These are phyloP conservation scores for Dactylellina cionopaga DNA, from an alignment of 2,329 filamentous ascomycete genomes.

Conservation along the genomic window DNA sequence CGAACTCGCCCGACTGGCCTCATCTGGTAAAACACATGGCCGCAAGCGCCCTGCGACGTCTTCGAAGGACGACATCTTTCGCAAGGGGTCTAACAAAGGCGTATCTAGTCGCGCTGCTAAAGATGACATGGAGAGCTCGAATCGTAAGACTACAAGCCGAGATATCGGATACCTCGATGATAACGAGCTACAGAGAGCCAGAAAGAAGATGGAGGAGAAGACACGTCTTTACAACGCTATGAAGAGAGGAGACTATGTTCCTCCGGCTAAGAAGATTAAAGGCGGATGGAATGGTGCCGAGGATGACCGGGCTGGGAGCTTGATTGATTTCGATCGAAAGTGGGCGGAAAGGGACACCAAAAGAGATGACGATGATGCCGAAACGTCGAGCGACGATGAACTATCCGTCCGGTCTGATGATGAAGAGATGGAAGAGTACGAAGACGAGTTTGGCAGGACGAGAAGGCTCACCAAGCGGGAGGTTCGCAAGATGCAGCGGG, in stretches of 20 bases:
- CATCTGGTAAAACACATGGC: constrained; percentile 37
- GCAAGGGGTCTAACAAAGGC: constrained; percentile 71
- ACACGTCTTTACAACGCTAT: constrained; percentile 86
- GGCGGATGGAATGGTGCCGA: constrained; percentile 60
- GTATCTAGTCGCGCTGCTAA: constrained; percentile 71
- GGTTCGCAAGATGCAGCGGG: constrained; percentile 68
- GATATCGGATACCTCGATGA: constrained; percentile 72
- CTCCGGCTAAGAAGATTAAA: constrained; percentile 56
- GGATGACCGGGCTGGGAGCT: constrained; percentile 71
- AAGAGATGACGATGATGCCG: constrained; percentile 54
- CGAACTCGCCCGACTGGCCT: constrained; percentile 71
- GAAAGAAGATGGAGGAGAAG: constrained; percentile 88
- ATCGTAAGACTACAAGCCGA: constrained; percentile 64
- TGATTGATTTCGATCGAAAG: constrained; percentile 95
- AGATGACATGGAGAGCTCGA: constrained; percentile 66
- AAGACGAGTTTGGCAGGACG: constrained; percentile 91
- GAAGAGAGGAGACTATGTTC: constrained; percentile 86
- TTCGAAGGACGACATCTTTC: constrained; percentile 49
- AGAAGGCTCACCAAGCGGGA: constrained; percentile 75
- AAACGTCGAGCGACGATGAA: constrained; percentile 59
- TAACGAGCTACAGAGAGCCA: constrained; percentile 71
- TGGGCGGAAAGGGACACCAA: constrained; percentile 77
- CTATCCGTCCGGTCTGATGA: constrained; percentile 60
- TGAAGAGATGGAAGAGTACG: constrained; percentile 80
- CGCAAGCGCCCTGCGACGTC: constrained; percentile 31